Conservation (phyloP, 2,329 filamentous ascomycete genomes). For the Cladosporium colombiae region DNA sequence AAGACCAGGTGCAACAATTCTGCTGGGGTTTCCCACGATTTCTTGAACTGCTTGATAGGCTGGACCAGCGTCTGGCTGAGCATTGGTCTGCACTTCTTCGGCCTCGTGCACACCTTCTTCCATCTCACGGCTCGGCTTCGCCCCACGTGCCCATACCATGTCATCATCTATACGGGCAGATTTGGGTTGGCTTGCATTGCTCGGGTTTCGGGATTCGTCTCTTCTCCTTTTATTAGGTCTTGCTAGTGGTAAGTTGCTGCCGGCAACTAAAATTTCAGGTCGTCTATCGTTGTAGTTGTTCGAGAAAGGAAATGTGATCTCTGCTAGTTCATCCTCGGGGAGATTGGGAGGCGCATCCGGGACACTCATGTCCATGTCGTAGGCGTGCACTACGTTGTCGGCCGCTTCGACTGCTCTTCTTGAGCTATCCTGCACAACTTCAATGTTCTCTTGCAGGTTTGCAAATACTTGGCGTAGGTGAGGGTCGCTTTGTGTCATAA, state of each 20-base stretch:
- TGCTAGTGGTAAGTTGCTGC: constrained; percentile 43
- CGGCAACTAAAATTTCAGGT: constrained; percentile 47
- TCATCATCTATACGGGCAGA: constrained; percentile 24
- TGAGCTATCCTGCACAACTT: constrained; percentile 72
- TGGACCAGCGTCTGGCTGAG: constrained; percentile 17
- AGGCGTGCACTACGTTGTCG: constrained; percentile 74
- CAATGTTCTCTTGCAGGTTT: constrained; percentile 67
- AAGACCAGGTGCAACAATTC: constrained; percentile 48
- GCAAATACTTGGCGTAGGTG: constrained; percentile 59
- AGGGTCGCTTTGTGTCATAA: constrained; percentile 55
- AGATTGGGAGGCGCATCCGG: constrained; percentile 57
- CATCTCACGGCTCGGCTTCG: constrained; percentile 30
- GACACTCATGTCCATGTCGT: constrained; percentile 73
- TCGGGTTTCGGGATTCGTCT: constrained; percentile 32
- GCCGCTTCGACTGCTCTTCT: constrained; percentile 71
- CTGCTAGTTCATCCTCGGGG: constrained; percentile 28
- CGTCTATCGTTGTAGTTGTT: constrained; percentile 34
- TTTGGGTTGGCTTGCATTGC: constrained; percentile 32
- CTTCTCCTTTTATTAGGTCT: constrained; percentile 47
- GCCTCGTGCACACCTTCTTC: constrained; percentile 34
- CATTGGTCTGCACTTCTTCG: constrained; percentile 26
- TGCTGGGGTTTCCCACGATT: constrained; percentile 13
- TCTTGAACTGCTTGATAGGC: constrained; percentile 17
- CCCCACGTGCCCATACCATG: constrained; percentile 24
- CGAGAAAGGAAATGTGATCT: constrained; percentile 31